Evolutionary conservation across 805 yeast species (phyloP).

Genomic region (Hanseniaspora singularis): DNA sequence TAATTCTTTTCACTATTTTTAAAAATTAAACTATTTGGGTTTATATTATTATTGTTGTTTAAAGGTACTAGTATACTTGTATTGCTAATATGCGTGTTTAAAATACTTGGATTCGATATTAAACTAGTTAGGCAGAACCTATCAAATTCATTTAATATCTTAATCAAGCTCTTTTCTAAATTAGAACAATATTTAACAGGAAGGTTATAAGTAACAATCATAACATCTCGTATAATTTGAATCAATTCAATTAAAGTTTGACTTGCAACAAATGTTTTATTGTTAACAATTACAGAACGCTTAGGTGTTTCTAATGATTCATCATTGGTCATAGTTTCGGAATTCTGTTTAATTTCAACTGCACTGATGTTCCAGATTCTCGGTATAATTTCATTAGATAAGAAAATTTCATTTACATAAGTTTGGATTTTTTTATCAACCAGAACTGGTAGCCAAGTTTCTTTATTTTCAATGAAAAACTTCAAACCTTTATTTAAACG

Average conservation of each 20-base stretch:
- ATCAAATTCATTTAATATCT: conserved; percentile 36
- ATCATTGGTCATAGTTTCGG: conserved; percentile 13
- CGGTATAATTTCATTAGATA: conserved; percentile 38
- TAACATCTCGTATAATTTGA: conserved; percentile 37
- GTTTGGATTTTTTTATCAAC: conserved; percentile 39
- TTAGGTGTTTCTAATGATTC: conserved; percentile 21
- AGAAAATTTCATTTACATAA: conserved; percentile 39
- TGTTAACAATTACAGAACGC: conserved; percentile 38
- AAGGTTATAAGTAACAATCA: conserved; percentile 46
- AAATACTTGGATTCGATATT: conserved; percentile 19
- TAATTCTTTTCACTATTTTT: conserved; percentile 24
- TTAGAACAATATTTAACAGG: conserved; percentile 31
- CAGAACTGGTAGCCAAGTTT: conserved; percentile 70
- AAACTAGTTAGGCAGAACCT: conserved; percentile 34
- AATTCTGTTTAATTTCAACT: conserved; percentile 9
- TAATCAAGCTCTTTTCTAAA: conserved; percentile 36
- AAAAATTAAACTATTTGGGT: conserved; percentile 14
- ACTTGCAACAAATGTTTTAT: conserved; percentile 47
- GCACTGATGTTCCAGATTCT: conserved; percentile 34
- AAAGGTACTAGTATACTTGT: conserved; percentile 17
- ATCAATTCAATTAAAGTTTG: conserved; percentile 36
- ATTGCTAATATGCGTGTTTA: conserved; percentile 16
- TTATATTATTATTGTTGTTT: conserved; percentile 7
- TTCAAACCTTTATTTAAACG: conserved; percentile 20
- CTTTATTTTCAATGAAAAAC: conserved; percentile 43